Evolutionary conservation across 2,329 filamentous ascomycete genomes (phyloP), one percentile per base, ranked within the genome.

Genomic region (Cryphonectria japonica): DNA sequence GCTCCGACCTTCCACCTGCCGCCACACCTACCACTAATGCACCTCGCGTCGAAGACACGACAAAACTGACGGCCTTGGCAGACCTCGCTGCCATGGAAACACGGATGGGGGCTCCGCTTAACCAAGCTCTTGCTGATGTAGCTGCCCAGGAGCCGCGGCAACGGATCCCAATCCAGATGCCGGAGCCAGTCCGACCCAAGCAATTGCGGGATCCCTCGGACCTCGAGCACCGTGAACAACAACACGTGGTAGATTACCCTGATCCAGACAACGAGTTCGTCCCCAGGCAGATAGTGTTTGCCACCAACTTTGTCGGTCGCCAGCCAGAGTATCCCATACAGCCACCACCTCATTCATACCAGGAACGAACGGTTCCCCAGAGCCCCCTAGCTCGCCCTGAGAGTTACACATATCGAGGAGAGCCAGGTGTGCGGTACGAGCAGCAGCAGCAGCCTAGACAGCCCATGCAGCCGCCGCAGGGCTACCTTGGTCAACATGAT

Each of bases 1-100:
- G 76, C 59, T 76, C 76, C n/a, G 75, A 79, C 13, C 73, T 80
- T 8, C 72, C 76, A 9, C 74, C 76, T 16, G 69, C 71, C n/a
- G 66, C 67, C 26, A 32, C 46, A 16, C 6, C 43, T 4, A 19
- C 43, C 14, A 19, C 4, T 4, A 22, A 16, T 19, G 69, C 71
- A 19, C 60, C 72, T 60, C 41, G 22, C 16, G 7, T 37, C 46
- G 66, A 71, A 29, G 64, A 72, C 52, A 19, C 66, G 5, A 65
- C 64, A 54, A 63, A 61, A 11, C n/a, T 71, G 61, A 22, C 62
- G 63, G 5, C 66, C 54, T 29, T 73, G 59, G 69, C 71, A 26
- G 71, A 72, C 5, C 16, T 71, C 22, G 71, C 66, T 3, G 22
- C 41, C 67, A 19, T 50, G 26, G 37, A 52, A 52, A 16, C 52